Conservation (phyloP, 192 early-diverging fungal species). For the Fimicolochytrium jonesii region DNA sequence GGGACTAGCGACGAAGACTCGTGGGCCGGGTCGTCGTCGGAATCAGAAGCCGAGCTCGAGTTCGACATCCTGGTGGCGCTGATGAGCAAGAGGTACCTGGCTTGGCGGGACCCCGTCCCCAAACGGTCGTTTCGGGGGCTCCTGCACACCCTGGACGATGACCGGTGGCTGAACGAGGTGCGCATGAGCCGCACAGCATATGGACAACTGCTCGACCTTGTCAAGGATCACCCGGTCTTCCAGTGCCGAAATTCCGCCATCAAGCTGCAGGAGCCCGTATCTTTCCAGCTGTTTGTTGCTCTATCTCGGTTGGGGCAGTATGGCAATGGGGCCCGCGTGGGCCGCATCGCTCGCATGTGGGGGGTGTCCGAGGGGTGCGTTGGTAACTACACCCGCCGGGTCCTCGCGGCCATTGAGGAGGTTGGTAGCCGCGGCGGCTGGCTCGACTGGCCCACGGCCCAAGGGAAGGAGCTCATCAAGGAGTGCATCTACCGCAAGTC, state of each 20-base stretch:
- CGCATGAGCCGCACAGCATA: neutral
- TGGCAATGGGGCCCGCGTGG: neutral
- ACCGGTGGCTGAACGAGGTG: neutral
- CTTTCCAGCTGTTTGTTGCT: neutral
- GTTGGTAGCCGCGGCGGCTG: neutral
- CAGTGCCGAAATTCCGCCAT: neutral
- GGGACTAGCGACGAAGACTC: too few species aligned
- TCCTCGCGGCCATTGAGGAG: neutral
- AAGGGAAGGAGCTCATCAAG: neutral
- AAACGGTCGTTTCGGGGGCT: neutral
- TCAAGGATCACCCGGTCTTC: neutral
- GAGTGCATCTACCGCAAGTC: neutral
- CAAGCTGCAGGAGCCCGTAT: neutral
- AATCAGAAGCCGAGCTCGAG: too few species aligned
- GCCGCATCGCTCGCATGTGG: neutral
- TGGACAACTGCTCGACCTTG: neutral
- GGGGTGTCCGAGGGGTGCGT: neutral
- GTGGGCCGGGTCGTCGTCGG: too few species aligned
- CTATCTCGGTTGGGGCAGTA: constrained; percentile 1
- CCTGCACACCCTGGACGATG: neutral
- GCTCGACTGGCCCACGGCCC: neutral
- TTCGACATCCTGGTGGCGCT: too few species aligned
- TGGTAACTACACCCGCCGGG: neutral
- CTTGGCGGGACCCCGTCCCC: neutral
- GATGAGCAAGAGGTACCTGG: neutral